A percentile compares a stretch with the other conserved stretches of the same genome.
Conservation (phyloP, 192 early-diverging fungal genomes). For the Mortierella antarctica region DNA sequence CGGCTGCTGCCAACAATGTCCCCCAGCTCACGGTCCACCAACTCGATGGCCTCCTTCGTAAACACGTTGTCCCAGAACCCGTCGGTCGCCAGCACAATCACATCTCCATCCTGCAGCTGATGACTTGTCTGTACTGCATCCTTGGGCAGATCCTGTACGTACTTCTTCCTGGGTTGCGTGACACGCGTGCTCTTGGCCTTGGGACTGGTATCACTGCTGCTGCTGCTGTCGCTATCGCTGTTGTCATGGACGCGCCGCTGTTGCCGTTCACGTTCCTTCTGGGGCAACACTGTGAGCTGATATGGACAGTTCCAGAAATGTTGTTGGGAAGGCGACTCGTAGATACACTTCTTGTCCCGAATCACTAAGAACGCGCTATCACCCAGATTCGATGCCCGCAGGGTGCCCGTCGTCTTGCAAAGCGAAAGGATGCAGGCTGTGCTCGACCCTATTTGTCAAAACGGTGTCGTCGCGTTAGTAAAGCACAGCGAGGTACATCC, state of each 20-base stretch:
- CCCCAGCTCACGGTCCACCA: conserved; percentile 60
- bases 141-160: conserved; percentile 65
- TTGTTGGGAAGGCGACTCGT: conserved; percentile 69
- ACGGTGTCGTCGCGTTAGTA: not conserved
- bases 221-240: not conserved
- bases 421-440: conserved; percentile 69
- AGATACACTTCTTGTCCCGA: conserved; percentile 62
- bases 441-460: conserved; percentile 56
- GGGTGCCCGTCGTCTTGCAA: conserved; percentile 63
- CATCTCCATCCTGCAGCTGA: conserved; percentile 65
- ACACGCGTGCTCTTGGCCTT: not conserved
- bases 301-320: conserved; percentile 75
- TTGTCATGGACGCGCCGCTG: not conserved
- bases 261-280: conserved; percentile 43
- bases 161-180: conserved; percentile 4
- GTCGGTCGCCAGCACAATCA: conserved; percentile 68
- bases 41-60: conserved; percentile 59
- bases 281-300: conserved; percentile 67
- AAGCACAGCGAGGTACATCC: not conserved
- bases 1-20: conserved; percentile 21
- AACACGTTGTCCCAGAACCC: conserved; percentile 73
- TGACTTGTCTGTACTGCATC: conserved; percentile 63
- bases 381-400: conserved; percentile 63
- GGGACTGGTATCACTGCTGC: no score
- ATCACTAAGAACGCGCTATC: conserved; percentile 69